Base-by-base conservation (phyloP, 129 eudicot genomes). In the Chrysanthemum lavandulifolium region DNA sequence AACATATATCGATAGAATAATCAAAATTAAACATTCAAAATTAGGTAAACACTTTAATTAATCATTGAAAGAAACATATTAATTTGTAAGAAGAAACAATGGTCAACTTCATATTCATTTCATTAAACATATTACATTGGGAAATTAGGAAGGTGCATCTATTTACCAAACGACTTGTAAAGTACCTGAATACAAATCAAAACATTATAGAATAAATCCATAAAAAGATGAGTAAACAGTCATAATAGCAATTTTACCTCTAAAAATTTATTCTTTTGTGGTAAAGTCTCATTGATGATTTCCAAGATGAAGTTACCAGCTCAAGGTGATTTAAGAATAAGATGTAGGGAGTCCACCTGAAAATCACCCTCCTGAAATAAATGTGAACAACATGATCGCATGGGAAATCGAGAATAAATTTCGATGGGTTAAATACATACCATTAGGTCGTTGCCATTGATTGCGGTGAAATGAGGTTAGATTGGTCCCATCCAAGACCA, bases 191-290 rank as follows among this genome's bases (percentile, higher is more conserved):
- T 50, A 9, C 2, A 67, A 65, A 76, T 75, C 49, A 47, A 13
- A 72, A 62, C 14, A 18, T 13, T n/a, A 50, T 76, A 13, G 21
- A 55, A 43, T 19, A 36, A 33, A 21, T 61, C 21, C 13, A 25
- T 9, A 59, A 19, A 51, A 27, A 16, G 9, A 68, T 18, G 15
- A 5, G 31, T 51, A 58, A 49, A 19, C 58, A 0, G 16, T 29
- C 33, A 2, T 29, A 3, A 3, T 29, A 29, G 33, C 33, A 3
- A 4, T 60, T 61, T 73, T 69, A 90, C 98, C 97, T 88, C 97
- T 70, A 94, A 83, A 14, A 97, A 88, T 19, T 97, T 90, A 84
- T 94, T 94, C 80, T 81, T 86, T 74, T 88, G 89, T 25, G 97
- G 95, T 70, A 61, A 74, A 53, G 86, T 88, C 21, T 19, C 21